phyloP scores from a whole-genome alignment of 306 rosid species.

The Luffa aegyptiaca region DNA sequence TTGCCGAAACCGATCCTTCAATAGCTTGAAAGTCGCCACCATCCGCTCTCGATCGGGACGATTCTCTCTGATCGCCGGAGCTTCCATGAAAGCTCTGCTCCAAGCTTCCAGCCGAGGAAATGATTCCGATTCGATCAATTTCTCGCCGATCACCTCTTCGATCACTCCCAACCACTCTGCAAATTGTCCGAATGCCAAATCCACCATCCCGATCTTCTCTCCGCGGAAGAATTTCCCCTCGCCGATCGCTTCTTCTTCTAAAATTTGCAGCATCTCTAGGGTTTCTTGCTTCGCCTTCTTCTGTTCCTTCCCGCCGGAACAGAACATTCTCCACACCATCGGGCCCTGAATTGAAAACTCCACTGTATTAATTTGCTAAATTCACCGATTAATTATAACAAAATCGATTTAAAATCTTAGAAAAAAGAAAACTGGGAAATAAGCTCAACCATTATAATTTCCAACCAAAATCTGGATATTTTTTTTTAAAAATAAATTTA shows the following conservation, averaged over 20 bases:
- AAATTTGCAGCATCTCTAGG: conserved; percentile 3
- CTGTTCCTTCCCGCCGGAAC: conserved; percentile 10
- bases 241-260: conserved; percentile 17
- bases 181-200: conserved; percentile 17
- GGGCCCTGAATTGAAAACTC: neutral
- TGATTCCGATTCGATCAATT: conserved; percentile 13
- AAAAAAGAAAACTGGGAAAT: too few relatives aligned
- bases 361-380: too few relatives aligned
- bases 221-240: conserved; percentile 20
- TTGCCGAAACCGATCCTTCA: too few relatives aligned
- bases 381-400: too few relatives aligned
- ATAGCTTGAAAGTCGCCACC: neutral
- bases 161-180: conserved; percentile 3
- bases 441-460: too few relatives aligned
- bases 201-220: conserved; percentile 17
- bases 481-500: too few relatives aligned
- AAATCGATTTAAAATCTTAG: too few relatives aligned
- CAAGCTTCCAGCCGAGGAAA: conserved; percentile 33
- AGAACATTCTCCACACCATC: neutral
- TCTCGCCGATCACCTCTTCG: conserved; percentile 15
- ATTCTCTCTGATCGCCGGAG: conserved; percentile 27
- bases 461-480: too few relatives aligned
- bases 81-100: conserved; percentile 26
- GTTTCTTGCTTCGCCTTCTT: neutral
- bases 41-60: conserved; percentile 16